Conservation (phyloP, 2,329 filamentous ascomycete species). For the Emmonsiellopsis sp. region DNA sequence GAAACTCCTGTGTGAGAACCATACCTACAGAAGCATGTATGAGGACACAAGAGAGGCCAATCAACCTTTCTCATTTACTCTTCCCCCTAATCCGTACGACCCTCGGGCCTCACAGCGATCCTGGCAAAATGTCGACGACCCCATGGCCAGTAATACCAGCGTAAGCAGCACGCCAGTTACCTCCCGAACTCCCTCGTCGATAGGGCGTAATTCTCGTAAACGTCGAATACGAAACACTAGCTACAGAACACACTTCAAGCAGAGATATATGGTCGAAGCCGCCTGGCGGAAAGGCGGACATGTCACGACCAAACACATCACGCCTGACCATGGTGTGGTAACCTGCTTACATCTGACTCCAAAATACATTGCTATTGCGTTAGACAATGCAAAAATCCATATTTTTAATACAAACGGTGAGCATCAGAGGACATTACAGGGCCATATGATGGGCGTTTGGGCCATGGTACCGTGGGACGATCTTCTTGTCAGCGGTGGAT, state of each 20-base stretch:
- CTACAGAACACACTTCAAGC: constrained; percentile 96
- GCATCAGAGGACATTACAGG: constrained; percentile 78
- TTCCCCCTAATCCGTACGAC: background rate
- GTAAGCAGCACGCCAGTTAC: background rate
- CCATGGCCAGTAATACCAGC: background rate
- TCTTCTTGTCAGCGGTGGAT: constrained; percentile 87
- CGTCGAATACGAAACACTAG: constrained; percentile 61
- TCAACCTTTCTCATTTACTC: constrained; percentile 22
- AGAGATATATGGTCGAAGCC: constrained; percentile 91
- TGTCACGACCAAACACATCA: constrained; percentile 77
- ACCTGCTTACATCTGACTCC: constrained; percentile 89
- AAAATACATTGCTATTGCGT: constrained; percentile 93
- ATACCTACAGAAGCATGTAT: constrained; percentile 64
- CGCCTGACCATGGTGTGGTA: constrained; percentile 91
- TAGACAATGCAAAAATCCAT: constrained; percentile 98
- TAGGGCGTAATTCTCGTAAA: constrained; percentile 20
- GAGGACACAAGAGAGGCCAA: constrained; percentile 31
- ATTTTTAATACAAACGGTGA: constrained; percentile 91
- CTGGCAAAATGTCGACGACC: background rate
- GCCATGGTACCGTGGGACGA: constrained; percentile 99
- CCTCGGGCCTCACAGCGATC: background rate
- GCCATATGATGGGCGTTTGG: constrained; percentile 99
- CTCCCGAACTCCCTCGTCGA: background rate
- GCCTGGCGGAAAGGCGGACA: constrained; percentile 91
- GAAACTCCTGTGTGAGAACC: constrained; percentile 95